Percentiles rank a stretch among this genome's conserved stretches.
Evolutionary conservation across 768 basidiomycete genomes (phyloP).

Genomic region (Phallus indusiatus): DNA sequence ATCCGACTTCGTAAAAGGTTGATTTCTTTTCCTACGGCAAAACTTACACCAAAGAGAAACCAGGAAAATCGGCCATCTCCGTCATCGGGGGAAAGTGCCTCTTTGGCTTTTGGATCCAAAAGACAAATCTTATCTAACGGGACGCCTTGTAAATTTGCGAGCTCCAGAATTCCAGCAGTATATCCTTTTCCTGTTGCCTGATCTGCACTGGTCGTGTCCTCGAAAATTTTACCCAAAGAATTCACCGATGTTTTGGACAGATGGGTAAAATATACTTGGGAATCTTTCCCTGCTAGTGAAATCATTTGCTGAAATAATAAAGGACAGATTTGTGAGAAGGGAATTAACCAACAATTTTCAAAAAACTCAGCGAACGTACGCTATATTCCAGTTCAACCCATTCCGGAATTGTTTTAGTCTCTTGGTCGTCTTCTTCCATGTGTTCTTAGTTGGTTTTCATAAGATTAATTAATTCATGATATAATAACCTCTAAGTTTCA

Average conservation of each 20-base stretch:
- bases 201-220: conserved; percentile 13
- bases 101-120: conserved; percentile 83
- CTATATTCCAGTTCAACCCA: conserved; percentile 94
- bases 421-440: conserved; percentile 86
- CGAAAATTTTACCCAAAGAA: conserved; percentile 35
- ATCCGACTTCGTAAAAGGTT: not conserved
- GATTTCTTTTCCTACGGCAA: not conserved
- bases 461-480: not conserved
- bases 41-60: conserved; percentile 82
- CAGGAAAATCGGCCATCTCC: conserved; percentile 66
- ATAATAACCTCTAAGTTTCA: not conserved
- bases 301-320: conserved; percentile 65
- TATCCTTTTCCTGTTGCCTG: conserved; percentile 32
- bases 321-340: conserved; percentile 1
- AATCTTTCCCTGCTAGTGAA: conserved; percentile 52
- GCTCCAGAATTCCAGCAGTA: conserved; percentile 42
- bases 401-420: conserved; percentile 58
- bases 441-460: conserved; percentile 49
- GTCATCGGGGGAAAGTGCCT: conserved; percentile 64
- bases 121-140: conserved; percentile 66
- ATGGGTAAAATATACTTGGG: conserved; percentile 74
- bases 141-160: conserved; percentile 38
- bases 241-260: conserved; percentile 63
- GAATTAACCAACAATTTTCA: not conserved
- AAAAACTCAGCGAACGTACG: conserved; percentile 30